Base-by-base conservation (phyloP, 1,139 yeast species). In the Williopsis jadinii region DNA sequence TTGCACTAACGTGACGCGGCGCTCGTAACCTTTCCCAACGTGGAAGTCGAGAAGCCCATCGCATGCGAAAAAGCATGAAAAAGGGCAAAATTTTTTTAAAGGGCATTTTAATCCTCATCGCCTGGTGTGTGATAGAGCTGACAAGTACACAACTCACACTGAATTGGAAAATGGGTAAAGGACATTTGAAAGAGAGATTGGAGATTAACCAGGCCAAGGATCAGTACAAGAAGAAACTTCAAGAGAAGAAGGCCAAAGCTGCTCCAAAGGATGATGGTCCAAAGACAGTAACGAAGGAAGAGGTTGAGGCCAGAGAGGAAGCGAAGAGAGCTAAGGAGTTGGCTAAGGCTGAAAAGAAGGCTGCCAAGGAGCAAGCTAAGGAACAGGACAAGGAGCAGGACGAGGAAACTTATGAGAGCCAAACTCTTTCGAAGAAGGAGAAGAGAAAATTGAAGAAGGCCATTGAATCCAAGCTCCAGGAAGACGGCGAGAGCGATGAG, bases 381-480 rank as follows among this genome's bases (percentile, higher is more conserved):
- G 45, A 28, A 48, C 45, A 30, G 45, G 48, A 26, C 47, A 38
- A 32, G 51, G 53, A 38, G 48, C 49, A 24, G 35, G 70, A 65
- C 43, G 76, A 66, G 35, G 24, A 19, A 19, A 19, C 24, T 19
- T 73, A 73, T 49, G 62, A 73, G 49, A 71, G 80, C 51, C 56
- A 59, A 34, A 58, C 61, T 24, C 51, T 68, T 49, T 80, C 86
- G 39, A 80, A 78, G 63, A 82, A 80, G 54, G 86, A 80, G 41
- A 71, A 70, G 59, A 75, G 86, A 64, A 68, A 70, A 58, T 63
- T 79, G 61, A 80, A 78, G 69, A 79, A 80, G 61, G 58, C 67
- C 46, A 36, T 48, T 11, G 30, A 45, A 13, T 50, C 59, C 49
- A 53, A 60, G 49, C 58, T 55, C 50, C 54, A 52, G 38, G 59